Conservation (phyloP, 768 basidiomycete genomes). For the Baorangia bicolor region DNA sequence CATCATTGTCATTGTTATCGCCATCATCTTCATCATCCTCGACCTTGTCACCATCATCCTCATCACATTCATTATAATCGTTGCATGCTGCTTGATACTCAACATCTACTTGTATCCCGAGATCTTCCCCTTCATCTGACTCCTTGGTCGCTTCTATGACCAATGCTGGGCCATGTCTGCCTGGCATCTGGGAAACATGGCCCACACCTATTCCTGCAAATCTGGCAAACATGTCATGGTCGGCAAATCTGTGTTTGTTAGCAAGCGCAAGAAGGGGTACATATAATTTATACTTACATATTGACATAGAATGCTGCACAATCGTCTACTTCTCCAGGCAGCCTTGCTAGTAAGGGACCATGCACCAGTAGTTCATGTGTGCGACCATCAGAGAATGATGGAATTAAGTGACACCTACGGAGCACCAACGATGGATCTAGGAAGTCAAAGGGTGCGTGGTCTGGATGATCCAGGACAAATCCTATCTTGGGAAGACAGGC, state of each 20-base stretch:
- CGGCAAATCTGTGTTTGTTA: background rate
- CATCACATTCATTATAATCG: background rate
- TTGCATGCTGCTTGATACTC: background rate
- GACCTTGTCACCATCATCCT: background rate
- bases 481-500: background rate
- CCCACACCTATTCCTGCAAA: background rate
- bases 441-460: background rate
- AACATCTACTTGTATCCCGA: background rate
- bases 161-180: background rate
- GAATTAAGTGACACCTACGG: background rate
- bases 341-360: background rate
- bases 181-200: background rate
- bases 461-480: background rate
- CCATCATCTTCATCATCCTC: background rate
- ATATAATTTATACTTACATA: background rate
- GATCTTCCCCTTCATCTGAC: too few relatives aligned
- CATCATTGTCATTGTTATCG: background rate
- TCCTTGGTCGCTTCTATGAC: background rate
- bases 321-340: background rate
- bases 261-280: background rate
- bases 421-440: background rate
- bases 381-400: background rate
- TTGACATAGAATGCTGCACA: too few relatives aligned
- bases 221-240: background rate
- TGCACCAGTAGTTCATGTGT: background rate